phyloP scores from a whole-genome alignment of 1,284 basidiomycete species.

The Ganoderma sp. region DNA sequence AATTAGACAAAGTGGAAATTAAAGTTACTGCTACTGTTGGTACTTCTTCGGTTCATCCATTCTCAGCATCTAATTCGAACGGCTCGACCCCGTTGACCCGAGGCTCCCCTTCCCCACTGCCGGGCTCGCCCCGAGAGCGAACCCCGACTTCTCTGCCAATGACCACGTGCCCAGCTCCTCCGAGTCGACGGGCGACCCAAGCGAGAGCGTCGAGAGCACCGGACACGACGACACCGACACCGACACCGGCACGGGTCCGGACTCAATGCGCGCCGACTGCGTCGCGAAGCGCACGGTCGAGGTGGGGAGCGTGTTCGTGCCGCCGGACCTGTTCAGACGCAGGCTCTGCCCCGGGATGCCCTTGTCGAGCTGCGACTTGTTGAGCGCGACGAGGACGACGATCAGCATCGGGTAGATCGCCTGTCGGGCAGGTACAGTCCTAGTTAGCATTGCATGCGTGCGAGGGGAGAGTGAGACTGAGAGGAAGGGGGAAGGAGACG shows the following conservation, averaged over 20 bases:
- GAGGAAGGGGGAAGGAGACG: not conserved
- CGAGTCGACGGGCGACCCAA: not conserved
- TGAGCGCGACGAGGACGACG: slow-evolving; percentile 7
- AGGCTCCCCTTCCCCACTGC: too few relatives aligned
- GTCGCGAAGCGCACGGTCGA: slow-evolving; percentile 5
- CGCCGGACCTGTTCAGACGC: not conserved
- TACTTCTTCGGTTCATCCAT: too few relatives aligned
- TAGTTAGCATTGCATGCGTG: not conserved
- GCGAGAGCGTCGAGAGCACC: not conserved
- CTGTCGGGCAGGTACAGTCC: not conserved
- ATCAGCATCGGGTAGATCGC: slow-evolving; percentile 13
- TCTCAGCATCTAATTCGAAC: too few relatives aligned
- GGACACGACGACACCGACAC: not conserved
- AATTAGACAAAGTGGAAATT: too few relatives aligned
- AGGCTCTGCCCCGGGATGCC: slow-evolving; percentile 2
- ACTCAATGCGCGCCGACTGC: not conserved
- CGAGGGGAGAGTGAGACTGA: too few relatives aligned
- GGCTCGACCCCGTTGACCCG: too few relatives aligned
- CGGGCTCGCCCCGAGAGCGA: too few relatives aligned
- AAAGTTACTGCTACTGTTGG: too few relatives aligned
- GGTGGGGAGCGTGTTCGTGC: not conserved
- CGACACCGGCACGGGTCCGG: not conserved
- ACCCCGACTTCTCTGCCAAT: too few relatives aligned
- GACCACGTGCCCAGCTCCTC: not conserved
- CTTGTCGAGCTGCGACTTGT: slow-evolving; percentile 11